Evolutionary conservation across 2,329 filamentous ascomycete genomes (phyloP).

Genomic region (Cladobotryum protrusum): DNA sequence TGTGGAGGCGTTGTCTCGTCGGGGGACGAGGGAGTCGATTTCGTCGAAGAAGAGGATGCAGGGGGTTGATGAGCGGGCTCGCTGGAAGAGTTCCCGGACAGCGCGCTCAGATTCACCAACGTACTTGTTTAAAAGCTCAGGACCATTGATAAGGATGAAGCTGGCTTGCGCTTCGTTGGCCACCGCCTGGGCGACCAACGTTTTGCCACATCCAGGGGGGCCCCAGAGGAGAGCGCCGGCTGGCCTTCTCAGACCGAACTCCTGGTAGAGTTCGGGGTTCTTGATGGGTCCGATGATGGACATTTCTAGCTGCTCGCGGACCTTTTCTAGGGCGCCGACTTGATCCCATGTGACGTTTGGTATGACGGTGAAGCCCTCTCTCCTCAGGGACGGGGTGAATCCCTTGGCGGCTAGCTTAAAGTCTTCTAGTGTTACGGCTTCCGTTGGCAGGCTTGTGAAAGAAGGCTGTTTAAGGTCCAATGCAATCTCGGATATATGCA

Average conservation of each 20-base stretch:
- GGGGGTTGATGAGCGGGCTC: constrained; percentile 77
- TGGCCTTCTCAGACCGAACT: constrained; percentile 71
- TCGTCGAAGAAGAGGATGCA: constrained; percentile 99
- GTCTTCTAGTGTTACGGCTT: constrained; percentile 36
- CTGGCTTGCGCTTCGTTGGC: constrained; percentile 94
- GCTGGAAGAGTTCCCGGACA: constrained; percentile 83
- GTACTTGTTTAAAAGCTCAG: constrained; percentile 94
- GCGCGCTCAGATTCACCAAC: constrained; percentile 94
- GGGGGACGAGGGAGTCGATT: constrained; percentile 84
- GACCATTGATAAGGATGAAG: constrained; percentile 96
- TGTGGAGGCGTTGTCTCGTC: constrained; percentile 68
- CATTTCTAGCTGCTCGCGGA: constrained; percentile 74
- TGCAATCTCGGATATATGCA: constrained; percentile 7
- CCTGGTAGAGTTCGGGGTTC: constrained; percentile 67
- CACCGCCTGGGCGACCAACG: constrained; percentile 89
- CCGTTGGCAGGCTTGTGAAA: constrained; percentile 1
- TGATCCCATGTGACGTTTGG: constrained; percentile 90
- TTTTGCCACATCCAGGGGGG: constrained; percentile 94
- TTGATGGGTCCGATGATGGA: constrained; percentile 89
- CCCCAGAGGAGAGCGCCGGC: constrained; percentile 93
- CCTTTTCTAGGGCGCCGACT: constrained; percentile 75
- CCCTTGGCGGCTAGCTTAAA: constrained; percentile 70
- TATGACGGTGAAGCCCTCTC: constrained; percentile 91
- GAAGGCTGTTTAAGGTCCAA: constrained; percentile 7
- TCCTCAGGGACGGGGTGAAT: constrained; percentile 57